Conservation (phyloP, 2,329 filamentous ascomycete species). For the Aspergillus quadricinctus region DNA sequence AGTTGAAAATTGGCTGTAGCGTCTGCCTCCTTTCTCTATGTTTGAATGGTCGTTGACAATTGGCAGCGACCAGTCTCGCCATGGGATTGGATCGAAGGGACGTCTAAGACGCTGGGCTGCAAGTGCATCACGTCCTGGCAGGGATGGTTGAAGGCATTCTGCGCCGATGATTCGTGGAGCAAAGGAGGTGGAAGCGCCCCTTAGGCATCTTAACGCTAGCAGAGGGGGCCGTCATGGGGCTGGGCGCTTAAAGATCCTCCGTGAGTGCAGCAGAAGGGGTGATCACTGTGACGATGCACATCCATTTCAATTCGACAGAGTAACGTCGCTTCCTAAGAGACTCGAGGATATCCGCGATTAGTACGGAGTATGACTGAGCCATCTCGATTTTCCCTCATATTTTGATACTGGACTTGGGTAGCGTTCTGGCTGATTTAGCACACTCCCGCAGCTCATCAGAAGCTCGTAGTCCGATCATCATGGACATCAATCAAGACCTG, state of each 20-base stretch:
- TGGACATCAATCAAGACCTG: too few relatives aligned
- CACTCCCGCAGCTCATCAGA: too few relatives aligned
- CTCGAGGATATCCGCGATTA: neutral
- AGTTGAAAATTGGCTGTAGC: neutral
- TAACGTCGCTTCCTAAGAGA: neutral
- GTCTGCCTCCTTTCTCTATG: neutral
- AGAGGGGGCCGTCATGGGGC: conserved; percentile 11
- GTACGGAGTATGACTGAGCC: neutral
- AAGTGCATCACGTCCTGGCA: conserved; percentile 28
- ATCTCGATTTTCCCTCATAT: neutral
- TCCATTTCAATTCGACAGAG: neutral
- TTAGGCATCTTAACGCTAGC: conserved; percentile 24
- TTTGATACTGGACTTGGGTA: neutral
- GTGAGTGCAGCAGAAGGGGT: neutral
- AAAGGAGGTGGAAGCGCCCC: conserved; percentile 26
- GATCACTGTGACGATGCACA: conserved; percentile 2
- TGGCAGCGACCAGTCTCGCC: neutral
- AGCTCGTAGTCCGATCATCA: neutral
- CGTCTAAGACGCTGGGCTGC: conserved; percentile 21
- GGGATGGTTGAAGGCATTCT: conserved; percentile 1
- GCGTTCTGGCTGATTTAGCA: neutral
- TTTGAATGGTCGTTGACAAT: conserved; percentile 1
- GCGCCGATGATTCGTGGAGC: conserved; percentile 23
- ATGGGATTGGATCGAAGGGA: conserved; percentile 4
- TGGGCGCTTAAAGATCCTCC: conserved; percentile 23